Conservation (phyloP, 129 eudicot genomes). For the Logfia minima region DNA sequence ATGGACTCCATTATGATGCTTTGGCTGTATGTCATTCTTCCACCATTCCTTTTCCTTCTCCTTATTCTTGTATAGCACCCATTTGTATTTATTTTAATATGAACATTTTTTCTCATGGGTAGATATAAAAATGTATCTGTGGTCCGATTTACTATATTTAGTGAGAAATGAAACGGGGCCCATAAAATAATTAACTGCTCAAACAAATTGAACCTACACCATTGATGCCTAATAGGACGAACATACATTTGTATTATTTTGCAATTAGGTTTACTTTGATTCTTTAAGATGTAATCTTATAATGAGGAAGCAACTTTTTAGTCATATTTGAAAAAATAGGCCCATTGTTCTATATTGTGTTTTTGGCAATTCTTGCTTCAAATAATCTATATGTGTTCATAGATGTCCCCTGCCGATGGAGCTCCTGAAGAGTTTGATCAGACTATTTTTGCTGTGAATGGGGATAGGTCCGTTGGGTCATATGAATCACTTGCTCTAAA, state of each 20-base stretch:
- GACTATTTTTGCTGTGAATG: conserved; percentile 68
- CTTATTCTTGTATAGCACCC: background rate
- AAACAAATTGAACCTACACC: background rate
- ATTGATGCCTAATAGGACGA: too few species aligned
- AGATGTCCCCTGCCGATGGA: conserved; percentile 91
- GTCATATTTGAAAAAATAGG: background rate
- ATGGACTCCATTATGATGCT: conserved; percentile 98
- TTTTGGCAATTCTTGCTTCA: conserved; percentile 8
- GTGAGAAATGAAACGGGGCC: background rate
- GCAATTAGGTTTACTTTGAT: too few species aligned
- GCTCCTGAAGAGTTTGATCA: conserved; percentile 99
- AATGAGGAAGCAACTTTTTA: background rate
- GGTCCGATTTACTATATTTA: background rate
- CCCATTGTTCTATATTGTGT: background rate
- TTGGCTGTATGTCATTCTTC: conserved; percentile 68
- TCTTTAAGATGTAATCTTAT: too few species aligned
- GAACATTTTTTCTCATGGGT: background rate
- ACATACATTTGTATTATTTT: too few species aligned
- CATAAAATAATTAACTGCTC: background rate
- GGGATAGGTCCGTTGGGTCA: conserved; percentile 61
- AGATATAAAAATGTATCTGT: background rate
- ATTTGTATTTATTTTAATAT: background rate
- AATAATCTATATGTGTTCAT: conserved; percentile 16
- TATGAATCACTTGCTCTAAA: conserved; percentile 72
- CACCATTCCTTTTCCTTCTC: background rate